Base-by-base conservation (phyloP, 2,329 filamentous ascomycete genomes). In the Helotiales sp. region DNA sequence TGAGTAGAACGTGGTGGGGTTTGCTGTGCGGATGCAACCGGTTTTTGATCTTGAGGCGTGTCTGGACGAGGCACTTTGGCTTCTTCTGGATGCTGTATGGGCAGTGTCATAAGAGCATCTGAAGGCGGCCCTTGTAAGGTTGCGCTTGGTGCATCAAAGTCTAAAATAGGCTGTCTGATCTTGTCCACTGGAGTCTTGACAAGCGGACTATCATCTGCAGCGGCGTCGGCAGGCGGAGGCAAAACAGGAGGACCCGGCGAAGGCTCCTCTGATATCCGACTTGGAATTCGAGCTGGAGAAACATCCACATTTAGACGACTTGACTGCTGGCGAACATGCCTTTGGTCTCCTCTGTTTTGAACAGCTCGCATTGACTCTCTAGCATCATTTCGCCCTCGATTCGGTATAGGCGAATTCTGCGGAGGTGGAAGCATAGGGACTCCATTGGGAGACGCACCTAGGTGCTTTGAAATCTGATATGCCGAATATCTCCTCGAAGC, bases 381-480 rank as follows among this genome's bases (percentile, higher is more conserved):
- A 20, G 91, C 88, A 78, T 96, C 93, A 61, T 76, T 77, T 67
- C 92, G 86, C 32, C 93, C 93, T 69, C 94, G 86, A 76, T 97
- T 97, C 5, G 94, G 94, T 70, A 95, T 86, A 1, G 92, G 93
- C 3, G 91, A 90, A 69, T 90, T 93, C 76, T 96, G 93, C 30
- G 92, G 84, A 28, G 95, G 93, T 22, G 98, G 87, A 76, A 96
- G 86, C 78, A 96, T 91, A 6, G 94, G 93, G 17, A 98, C 90
- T 22, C 92, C 93, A 79, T 90, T 93, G 17, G 91, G 86, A 45
- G 91, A 90, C 17, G 89, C 87, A 11, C 95, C 95, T 1, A 98
- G 83, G 75, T 97, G 93, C 77, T 97, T 98, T 54, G 93, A 93
- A 73, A 99, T 97, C 76, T 99, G 96, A 77, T 98, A 99, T 62